Conservation (phyloP, 2,329 filamentous ascomycete species). For the Coniochaeta prunicola region DNA sequence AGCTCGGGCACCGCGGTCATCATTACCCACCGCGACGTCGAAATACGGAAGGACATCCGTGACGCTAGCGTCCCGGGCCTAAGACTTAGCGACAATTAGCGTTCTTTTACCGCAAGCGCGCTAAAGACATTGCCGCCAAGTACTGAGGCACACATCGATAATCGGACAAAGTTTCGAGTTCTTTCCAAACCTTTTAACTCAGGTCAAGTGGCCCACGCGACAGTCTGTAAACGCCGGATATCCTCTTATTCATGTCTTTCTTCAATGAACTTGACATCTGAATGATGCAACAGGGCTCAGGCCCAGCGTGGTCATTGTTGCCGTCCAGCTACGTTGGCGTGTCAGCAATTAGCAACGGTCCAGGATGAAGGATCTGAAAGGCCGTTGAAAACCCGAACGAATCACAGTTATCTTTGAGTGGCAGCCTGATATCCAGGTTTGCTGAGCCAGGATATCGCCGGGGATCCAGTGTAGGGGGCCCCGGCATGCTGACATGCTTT, state of each 20-base stretch:
- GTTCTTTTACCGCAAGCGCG: neutral
- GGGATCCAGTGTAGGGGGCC: neutral
- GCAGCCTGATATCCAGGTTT: neutral
- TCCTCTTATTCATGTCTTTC: too few relatives aligned
- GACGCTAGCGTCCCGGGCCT: too few relatives aligned
- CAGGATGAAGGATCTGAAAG: neutral
- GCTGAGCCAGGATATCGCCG: neutral
- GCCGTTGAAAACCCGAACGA: neutral
- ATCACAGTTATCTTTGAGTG: neutral
- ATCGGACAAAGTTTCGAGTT: neutral
- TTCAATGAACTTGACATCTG: too few relatives aligned
- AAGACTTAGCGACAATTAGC: too few relatives aligned
- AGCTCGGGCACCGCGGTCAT: too few relatives aligned
- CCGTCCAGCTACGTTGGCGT: neutral
- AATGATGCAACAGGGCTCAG: too few relatives aligned
- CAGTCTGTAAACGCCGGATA: too few relatives aligned
- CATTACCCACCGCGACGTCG: too few relatives aligned
- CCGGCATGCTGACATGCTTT: neutral
- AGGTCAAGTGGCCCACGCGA: neutral
- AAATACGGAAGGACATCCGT: too few relatives aligned
- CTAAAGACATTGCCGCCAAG: neutral
- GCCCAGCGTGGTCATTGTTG: neutral
- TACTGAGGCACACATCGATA: neutral
- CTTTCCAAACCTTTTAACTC: neutral
- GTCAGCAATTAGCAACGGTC: neutral